These are phyloP conservation scores for Auriscalpium vulgare DNA, from an alignment of 768 basidiomycete genomes.

Conservation along the genomic window DNA sequence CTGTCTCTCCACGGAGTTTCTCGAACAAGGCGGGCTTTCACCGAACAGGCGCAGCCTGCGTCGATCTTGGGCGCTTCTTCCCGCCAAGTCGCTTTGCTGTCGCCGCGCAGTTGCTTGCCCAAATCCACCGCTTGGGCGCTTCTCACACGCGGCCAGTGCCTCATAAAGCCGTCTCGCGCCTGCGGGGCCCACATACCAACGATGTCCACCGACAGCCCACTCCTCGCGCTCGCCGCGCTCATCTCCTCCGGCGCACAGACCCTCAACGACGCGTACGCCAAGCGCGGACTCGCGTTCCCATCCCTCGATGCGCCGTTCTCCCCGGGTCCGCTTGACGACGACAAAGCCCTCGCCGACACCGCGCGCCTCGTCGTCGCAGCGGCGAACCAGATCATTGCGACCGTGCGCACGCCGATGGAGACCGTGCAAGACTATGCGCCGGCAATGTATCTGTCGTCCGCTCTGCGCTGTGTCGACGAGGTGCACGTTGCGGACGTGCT, in stretches of 20 bases:
- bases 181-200: no score
- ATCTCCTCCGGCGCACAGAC: background rate
- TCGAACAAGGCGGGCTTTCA: no score
- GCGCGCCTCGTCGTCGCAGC: slow-evolving; percentile 1
- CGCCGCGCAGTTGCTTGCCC: no score
- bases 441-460: background rate
- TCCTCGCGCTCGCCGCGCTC: background rate
- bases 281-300: background rate
- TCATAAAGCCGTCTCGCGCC: no score
- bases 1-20: no score
- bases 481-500: slow-evolving; percentile 3
- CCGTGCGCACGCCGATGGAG: slow-evolving; percentile 1
- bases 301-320: slow-evolving; percentile 1
- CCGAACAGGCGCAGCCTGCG: no score
- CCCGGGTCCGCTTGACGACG: background rate
- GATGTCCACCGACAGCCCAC: background rate
- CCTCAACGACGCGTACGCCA: background rate
- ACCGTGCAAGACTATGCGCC: background rate
- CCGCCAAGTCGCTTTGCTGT: no score
- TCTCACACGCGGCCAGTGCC: no score
- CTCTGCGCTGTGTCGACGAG: background rate
- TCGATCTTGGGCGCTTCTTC: no score
- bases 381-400: slow-evolving; percentile 3
- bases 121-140: no score
- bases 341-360: background rate